These are phyloP conservation scores for Suillus ampliporus DNA, from an alignment of 768 basidiomycete genomes.

Conservation along the genomic window DNA sequence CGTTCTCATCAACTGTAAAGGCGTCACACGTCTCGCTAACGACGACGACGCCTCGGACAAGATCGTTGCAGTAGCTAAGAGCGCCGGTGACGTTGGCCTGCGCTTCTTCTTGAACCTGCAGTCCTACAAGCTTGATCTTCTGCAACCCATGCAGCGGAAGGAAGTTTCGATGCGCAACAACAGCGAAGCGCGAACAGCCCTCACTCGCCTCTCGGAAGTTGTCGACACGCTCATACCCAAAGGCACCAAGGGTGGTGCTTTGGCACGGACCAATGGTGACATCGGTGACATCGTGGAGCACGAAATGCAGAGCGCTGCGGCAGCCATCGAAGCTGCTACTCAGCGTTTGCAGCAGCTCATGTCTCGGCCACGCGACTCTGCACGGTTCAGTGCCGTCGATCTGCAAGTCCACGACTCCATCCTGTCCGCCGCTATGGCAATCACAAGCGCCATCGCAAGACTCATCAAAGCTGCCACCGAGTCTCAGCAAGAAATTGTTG, in stretches of 20 bases:
- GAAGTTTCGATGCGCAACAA: slow-evolving; percentile 91
- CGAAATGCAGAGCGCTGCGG: slow-evolving; percentile 93
- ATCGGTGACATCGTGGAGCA: slow-evolving; percentile 96
- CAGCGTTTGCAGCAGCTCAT: slow-evolving; percentile 90
- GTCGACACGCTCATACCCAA: slow-evolving; percentile 89
- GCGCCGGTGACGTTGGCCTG: slow-evolving; percentile 85
- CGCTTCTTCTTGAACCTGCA: slow-evolving; percentile 96
- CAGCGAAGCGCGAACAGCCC: slow-evolving; percentile 79
- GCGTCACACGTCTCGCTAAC: slow-evolving; percentile 89
- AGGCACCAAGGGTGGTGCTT: slow-evolving; percentile 67
- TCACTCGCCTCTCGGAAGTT: slow-evolving; percentile 84
- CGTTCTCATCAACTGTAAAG: slow-evolving; percentile 92
- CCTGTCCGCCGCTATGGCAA: slow-evolving; percentile 89
- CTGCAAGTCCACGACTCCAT: slow-evolving; percentile 98
- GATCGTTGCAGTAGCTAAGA: slow-evolving; percentile 83
- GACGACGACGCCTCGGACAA: slow-evolving; percentile 94
- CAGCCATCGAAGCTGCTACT: slow-evolving; percentile 93
- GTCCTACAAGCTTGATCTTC: slow-evolving; percentile 89
- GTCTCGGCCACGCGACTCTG: slow-evolving; percentile 84
- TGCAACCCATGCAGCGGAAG: slow-evolving; percentile 75
- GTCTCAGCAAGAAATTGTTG: slow-evolving; percentile 97
- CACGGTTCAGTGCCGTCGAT: slow-evolving; percentile 89
- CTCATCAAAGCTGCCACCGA: slow-evolving; percentile 97
- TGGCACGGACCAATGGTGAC: slow-evolving; percentile 86
- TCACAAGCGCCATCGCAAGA: slow-evolving; percentile 92